These are phyloP conservation scores for Anthracocystis panici-leucophaei DNA, from an alignment of 1,284 basidiomycete genomes.

Conservation along the genomic window DNA sequence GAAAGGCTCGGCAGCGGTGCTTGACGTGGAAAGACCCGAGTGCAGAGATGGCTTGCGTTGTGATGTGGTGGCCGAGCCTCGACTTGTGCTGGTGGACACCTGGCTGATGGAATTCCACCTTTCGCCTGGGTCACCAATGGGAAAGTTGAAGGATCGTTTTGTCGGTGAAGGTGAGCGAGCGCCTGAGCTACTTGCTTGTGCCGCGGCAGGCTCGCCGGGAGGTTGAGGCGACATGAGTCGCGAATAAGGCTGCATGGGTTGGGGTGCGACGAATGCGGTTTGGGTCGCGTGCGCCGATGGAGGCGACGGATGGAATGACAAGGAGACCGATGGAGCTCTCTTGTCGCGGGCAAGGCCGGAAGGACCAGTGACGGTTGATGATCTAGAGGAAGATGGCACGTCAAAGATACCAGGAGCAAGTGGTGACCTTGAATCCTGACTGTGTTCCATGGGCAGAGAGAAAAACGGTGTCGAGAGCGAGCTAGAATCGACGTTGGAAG, in stretches of 20 bases:
- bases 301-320: slow-evolving; percentile 27
- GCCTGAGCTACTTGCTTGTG: slow-evolving; percentile 7
- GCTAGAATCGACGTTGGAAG: slow-evolving; percentile 6
- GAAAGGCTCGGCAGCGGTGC: slow-evolving; percentile 46
- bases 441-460: slow-evolving; percentile 21
- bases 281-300: slow-evolving; percentile 25
- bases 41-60: slow-evolving; percentile 46
- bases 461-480: slow-evolving; percentile 10
- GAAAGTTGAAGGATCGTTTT: slow-evolving; percentile 55
- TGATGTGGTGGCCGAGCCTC: slow-evolving; percentile 12
- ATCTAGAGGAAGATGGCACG: slow-evolving; percentile 18
- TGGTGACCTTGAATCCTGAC: slow-evolving; percentile 12
- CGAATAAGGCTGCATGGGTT: slow-evolving; percentile 56
- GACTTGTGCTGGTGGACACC: slow-evolving; percentile 18
- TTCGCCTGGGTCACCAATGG: slow-evolving; percentile 54
- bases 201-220: slow-evolving; percentile 11
- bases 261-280: slow-evolving; percentile 38
- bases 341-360: slow-evolving; percentile 12
- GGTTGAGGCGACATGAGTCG: slow-evolving; percentile 57
- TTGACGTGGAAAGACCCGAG: slow-evolving; percentile 22
- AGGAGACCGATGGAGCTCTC: slow-evolving; percentile 12
- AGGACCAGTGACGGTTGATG: slow-evolving; percentile 5
- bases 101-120: slow-evolving; percentile 60
- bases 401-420: slow-evolving; percentile 21
- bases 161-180: slow-evolving; percentile 59